These are phyloP conservation scores for Silene vulgaris DNA, from an alignment of 179 eudicot species.

Conservation along the genomic window DNA sequence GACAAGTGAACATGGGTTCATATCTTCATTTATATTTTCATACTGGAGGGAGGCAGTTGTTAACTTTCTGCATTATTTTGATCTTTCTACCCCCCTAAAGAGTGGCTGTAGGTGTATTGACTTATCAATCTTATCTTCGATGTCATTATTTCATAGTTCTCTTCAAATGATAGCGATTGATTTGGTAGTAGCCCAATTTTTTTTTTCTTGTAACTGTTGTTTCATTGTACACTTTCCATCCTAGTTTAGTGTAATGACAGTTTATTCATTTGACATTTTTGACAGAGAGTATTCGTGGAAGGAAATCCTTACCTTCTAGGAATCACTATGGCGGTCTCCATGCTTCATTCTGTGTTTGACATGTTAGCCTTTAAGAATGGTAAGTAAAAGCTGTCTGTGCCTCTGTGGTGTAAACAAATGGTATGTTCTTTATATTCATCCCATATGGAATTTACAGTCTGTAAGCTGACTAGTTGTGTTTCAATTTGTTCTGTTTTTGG, in stretches of 20 bases:
- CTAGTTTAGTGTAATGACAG: constrained; percentile 5
- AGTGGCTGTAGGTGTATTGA: no score
- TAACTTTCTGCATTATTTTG: neutral
- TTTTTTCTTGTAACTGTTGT: neutral
- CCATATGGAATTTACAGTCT: neutral
- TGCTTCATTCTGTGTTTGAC: constrained; percentile 86
- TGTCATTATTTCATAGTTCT: neutral
- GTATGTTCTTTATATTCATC: neutral
- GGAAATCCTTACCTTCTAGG: constrained; percentile 88
- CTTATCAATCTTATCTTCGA: neutral
- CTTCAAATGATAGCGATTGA: neutral
- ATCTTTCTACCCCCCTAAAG: neutral
- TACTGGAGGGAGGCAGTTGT: neutral
- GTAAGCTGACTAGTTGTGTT: constrained; percentile 14
- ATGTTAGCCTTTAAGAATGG: constrained; percentile 97
- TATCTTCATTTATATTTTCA: neutral
- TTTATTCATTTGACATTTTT: constrained; percentile 21
- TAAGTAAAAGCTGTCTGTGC: constrained; percentile 26
- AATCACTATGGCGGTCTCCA: constrained; percentile 85
- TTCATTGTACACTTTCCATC: neutral
- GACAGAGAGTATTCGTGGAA: constrained; percentile 91
- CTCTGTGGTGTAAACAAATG: neutral
- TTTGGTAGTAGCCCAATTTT: neutral
- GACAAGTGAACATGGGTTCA: neutral
- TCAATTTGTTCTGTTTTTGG: constrained; percentile 6